Conservation (phyloP, 257 asterid genomes). For the Thymus mandschuricus region DNA sequence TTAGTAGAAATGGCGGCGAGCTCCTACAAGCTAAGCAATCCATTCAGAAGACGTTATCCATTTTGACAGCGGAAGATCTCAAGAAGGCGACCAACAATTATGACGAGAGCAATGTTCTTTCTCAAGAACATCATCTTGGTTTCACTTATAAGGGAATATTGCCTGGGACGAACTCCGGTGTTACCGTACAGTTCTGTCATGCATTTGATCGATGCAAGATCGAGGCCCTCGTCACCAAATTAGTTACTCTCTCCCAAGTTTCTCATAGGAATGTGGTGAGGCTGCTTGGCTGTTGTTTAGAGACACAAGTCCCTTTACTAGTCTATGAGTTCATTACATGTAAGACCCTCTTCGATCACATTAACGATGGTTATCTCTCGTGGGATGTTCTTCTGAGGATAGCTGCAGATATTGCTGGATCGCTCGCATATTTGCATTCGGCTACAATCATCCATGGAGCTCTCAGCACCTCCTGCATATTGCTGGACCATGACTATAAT, state of each 20-base stretch:
- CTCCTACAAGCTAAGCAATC: slow-evolving; percentile 20
- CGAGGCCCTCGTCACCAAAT: slow-evolving; percentile 25
- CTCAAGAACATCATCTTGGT: slow-evolving; percentile 1
- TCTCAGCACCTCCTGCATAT: slow-evolving; percentile 33
- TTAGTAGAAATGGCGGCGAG: slow-evolving; percentile 34
- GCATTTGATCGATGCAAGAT: slow-evolving; percentile 5
- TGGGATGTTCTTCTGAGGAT: slow-evolving; percentile 35
- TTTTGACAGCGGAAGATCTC: slow-evolving; percentile 39
- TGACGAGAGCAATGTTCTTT: slow-evolving; percentile 16
- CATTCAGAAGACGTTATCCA: background rate
- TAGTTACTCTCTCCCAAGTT: slow-evolving; percentile 29
- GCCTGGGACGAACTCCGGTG: background rate
- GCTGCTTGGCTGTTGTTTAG: background rate
- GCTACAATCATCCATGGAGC: slow-evolving; percentile 26
- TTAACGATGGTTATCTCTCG: slow-evolving; percentile 26
- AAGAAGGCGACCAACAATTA: slow-evolving; percentile 36
- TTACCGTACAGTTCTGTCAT: slow-evolving; percentile 16
- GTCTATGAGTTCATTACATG: background rate
- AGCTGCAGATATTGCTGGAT: slow-evolving; percentile 33
- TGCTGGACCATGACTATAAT: slow-evolving; percentile 19
- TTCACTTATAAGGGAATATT: slow-evolving; percentile 28
- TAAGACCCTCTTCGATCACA: slow-evolving; percentile 30
- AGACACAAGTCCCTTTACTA: too few species aligned
- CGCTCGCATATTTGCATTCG: slow-evolving; percentile 33
- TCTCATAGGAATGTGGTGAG: slow-evolving; percentile 35